Base-by-base conservation (phyloP, 2,329 filamentous ascomycete species). In the Penicillium fuscoglaucum region DNA sequence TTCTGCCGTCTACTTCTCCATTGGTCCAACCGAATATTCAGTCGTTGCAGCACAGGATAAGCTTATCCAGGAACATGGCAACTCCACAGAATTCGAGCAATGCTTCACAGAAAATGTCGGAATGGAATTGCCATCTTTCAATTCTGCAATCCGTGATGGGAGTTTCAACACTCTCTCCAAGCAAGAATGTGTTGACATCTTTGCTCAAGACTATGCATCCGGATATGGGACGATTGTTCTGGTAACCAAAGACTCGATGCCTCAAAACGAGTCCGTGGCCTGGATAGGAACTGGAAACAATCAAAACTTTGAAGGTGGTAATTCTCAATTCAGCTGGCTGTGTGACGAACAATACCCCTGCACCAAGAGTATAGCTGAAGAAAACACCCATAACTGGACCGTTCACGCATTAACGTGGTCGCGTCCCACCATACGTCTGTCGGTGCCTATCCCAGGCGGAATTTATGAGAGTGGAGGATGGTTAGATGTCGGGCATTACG, bases 181-280 rank as follows among this genome's bases (percentile, higher is more conserved):
- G 21, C 33, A 50, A 28, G 21, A 50, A 28, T 50, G 33, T 8
- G 17, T 50, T 26, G 31, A 50, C 4, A 39, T 5, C 3, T 50
- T 50, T 50, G 47, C 47, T n/a, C 47, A 50, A 28, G 33, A 50
- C 33, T 50, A 50, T 26, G 21, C 31, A 37, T 50, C 47, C 15
- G 47, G 46, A 33, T 50, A 37, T 10, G 47, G 47, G 2, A n/a
- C 9, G 2, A 2, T 50, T n/a, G 21, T 50, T 12, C 21, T 50
- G 21, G 33, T 50, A 15, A 39, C 47, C 21, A 50, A 50, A 9
- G 33, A 37, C 17, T 17, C 15, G 9, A 37, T 50, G 33, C 47
- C 47, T 19, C 31, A 37, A 39, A 50, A 50, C 15, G 47, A 39
- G 15, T 37, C 47, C 6, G 47, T 50, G 4, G 46, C 44, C 28